These are phyloP conservation scores for Zarea fungicola DNA, from an alignment of 2,329 filamentous ascomycete genomes.

Conservation along the genomic window DNA sequence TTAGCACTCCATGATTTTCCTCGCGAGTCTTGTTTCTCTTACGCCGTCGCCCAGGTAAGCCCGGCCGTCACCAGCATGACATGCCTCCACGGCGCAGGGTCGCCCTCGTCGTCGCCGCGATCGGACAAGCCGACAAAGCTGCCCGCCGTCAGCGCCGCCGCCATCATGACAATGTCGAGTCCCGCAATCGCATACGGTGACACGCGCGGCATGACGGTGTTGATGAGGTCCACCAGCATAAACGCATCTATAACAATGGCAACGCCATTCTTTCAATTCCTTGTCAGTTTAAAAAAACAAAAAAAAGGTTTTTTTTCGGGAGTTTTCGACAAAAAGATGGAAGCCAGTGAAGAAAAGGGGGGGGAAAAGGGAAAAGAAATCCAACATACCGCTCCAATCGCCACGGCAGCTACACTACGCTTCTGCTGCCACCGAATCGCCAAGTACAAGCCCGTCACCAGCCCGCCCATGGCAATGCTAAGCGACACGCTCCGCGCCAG, in stretches of 20 bases:
- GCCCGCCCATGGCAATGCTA: conserved; percentile 2
- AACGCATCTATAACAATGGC: conserved; percentile 9
- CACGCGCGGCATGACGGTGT: conserved; percentile 8
- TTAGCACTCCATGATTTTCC: not conserved
- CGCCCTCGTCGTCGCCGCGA: not conserved
- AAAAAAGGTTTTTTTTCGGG: too few species aligned
- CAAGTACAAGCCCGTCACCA: conserved; percentile 5
- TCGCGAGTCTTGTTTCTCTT: not conserved
- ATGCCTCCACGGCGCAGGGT: conserved; percentile 7
- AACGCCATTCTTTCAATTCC: not conserved
- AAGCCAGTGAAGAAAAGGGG: too few species aligned
- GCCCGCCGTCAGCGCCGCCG: conserved; percentile 9
- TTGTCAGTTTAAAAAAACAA: not conserved
- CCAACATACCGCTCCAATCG: conserved; percentile 2
- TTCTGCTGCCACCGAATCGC: not conserved
- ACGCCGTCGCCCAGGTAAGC: conserved; percentile 10
- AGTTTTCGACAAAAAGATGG: too few species aligned
- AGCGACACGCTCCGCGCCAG: conserved; percentile 7
- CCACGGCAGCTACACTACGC: conserved; percentile 4
- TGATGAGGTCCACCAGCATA: conserved; percentile 11
- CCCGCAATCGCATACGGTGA: conserved; percentile 8
- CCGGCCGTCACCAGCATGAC: conserved; percentile 9
- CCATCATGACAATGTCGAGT: conserved; percentile 11
- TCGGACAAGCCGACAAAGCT: conserved; percentile 10
- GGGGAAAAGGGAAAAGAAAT: not conserved